phyloP scores from a whole-genome alignment of 2,329 filamentous ascomycete species.

The Talaromyces atroroseus region DNA sequence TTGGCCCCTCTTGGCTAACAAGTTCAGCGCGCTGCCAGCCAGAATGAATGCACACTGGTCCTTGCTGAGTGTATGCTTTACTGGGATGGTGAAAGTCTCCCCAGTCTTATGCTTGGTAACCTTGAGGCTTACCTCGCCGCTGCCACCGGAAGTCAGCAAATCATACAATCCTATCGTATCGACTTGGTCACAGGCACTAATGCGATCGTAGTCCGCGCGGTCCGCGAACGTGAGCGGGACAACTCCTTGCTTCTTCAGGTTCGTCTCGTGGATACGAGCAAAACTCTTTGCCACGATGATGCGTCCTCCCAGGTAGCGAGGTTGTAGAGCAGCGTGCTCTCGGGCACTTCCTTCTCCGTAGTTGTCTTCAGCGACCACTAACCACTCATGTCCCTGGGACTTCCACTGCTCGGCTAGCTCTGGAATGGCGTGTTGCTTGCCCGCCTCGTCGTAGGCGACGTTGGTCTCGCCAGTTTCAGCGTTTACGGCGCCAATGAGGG shows the following conservation, averaged over 20 bases:
- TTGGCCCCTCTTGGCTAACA: slow-evolving; percentile 62
- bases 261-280: slow-evolving; percentile 90
- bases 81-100: slow-evolving; percentile 63
- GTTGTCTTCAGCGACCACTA: slow-evolving; percentile 96
- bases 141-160: slow-evolving; percentile 70
- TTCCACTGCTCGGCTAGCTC: slow-evolving; percentile 84
- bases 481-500: slow-evolving; percentile 89
- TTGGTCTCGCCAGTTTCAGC: slow-evolving; percentile 91
- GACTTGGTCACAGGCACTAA: slow-evolving; percentile 78
- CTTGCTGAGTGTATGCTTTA: slow-evolving; percentile 80
- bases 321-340: slow-evolving; percentile 36
- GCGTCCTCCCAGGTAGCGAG: slow-evolving; percentile 79
- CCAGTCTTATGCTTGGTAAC: slow-evolving; percentile 59
- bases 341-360: slow-evolving; percentile 68
- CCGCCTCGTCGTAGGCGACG: slow-evolving; percentile 80
- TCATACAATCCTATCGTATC: slow-evolving; percentile 77
- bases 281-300: slow-evolving; percentile 83
- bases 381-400: slow-evolving; percentile 68
- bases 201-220: slow-evolving; percentile 79
- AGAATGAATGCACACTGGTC: slow-evolving; percentile 91
- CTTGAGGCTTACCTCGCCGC: slow-evolving; percentile 67
- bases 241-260: slow-evolving; percentile 95
- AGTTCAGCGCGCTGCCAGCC: slow-evolving; percentile 86
- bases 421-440: slow-evolving; percentile 70
- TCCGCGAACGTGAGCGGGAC: slow-evolving; percentile 88